Base-by-base conservation (phyloP, 129 eudicot genomes). In the Pulicaria dysenterica region DNA sequence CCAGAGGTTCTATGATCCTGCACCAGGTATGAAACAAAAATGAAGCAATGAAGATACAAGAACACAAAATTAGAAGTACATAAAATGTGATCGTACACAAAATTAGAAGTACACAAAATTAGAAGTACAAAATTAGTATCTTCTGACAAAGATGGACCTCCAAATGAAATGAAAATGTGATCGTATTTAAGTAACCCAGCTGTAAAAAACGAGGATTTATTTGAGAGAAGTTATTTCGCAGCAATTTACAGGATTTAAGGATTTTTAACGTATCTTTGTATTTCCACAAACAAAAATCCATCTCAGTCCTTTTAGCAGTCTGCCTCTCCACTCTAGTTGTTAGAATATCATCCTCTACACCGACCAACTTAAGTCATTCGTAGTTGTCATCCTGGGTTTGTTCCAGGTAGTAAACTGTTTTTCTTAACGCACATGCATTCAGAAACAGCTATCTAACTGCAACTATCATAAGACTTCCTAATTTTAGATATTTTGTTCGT, bases 1-100 rank as follows among this genome's bases (percentile, higher is more conserved):
- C 97, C 76, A 94, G 93, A n/a, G 99, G 99, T 68, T 90, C 99
- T 78, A 94, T 94, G 73, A 94, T 94, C 87, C 97, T 94, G 79
- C 44, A 62, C 69, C 45, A 6, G 54, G 79, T 48, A 81, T 34
- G 47, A 60, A 69, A 41, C 55, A 62, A 51, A 53, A 57, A 73
- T 17, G 14, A 16, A 57, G 13, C 37, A 45, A 46, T 67, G 59
- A 37, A 13, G n/a, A 76, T 17, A 3, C 0, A 57, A 10, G 43
- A 68, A 66, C 74, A 76, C 45, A 15, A 55, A 55, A 5, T 42
- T 16, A 7, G 8, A 64, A 53, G 17, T 44, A 13, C 45, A n/a
- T 24, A 54, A 42, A 45, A 43, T 19, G 43, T 3, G 8, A 15
- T 36, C 44, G 24, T 75, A 48, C 60, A 19, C 10, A 9, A 43